These are phyloP conservation scores for Vigna angularis DNA, from an alignment of 306 rosid species.

Conservation along the genomic window DNA sequence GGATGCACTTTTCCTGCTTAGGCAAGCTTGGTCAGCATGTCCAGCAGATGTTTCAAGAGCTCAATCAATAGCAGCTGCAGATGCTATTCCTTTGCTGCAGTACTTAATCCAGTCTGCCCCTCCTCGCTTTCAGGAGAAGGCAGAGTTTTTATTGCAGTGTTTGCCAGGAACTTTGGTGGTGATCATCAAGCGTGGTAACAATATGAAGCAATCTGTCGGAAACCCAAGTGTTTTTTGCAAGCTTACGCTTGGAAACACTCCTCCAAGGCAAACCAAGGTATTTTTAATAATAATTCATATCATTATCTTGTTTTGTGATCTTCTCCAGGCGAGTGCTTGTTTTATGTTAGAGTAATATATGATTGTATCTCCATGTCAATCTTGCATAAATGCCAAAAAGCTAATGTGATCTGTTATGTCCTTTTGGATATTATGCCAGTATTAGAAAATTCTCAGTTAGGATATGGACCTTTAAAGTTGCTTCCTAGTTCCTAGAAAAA, in stretches of 20 bases:
- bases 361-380: slow-evolving; percentile 26
- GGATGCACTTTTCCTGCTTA: slow-evolving; percentile 89
- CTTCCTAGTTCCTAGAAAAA: slow-evolving; percentile 23
- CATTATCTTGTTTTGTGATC: slow-evolving; percentile 34
- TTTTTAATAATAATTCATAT: neutral
- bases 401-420: slow-evolving; percentile 18
- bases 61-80: slow-evolving; percentile 97
- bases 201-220: slow-evolving; percentile 99
- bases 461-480: slow-evolving; percentile 5
- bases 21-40: slow-evolving; percentile 99
- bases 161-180: slow-evolving; percentile 95
- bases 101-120: slow-evolving; percentile 96
- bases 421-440: neutral
- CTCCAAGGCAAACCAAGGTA: slow-evolving; percentile 96
- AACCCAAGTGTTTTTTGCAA: slow-evolving; percentile 95
- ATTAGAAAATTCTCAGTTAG: slow-evolving; percentile 1
- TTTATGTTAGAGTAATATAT: neutral
- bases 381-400: slow-evolving; percentile 20
- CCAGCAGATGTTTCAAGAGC: slow-evolving; percentile 98
- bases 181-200: slow-evolving; percentile 90
- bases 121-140: slow-evolving; percentile 96
- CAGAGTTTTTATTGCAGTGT: slow-evolving; percentile 95
- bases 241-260: slow-evolving; percentile 93
- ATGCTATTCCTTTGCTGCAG: slow-evolving; percentile 97
- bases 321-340: slow-evolving; percentile 28